phyloP scores from a whole-genome alignment of 2,329 filamentous ascomycete genomes.

The Xylaria multiplex region DNA sequence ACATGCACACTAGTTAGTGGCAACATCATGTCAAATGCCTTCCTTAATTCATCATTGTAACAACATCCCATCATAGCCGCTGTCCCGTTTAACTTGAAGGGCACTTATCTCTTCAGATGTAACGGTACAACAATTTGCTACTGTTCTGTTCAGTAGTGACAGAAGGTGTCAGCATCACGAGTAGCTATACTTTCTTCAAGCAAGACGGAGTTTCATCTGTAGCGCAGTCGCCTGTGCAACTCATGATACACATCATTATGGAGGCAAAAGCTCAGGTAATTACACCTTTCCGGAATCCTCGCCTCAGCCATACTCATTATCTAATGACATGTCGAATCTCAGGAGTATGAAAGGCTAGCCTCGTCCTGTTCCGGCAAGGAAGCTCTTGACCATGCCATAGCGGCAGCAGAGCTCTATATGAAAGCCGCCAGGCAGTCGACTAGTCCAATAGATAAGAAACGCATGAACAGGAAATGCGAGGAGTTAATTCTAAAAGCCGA shows the following conservation, averaged over 20 bases:
- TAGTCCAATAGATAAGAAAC: constrained; percentile 70
- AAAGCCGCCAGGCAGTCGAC: constrained; percentile 72
- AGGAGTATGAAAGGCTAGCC: constrained; percentile 62
- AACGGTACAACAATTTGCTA: constrained; percentile 13
- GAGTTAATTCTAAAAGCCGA: constrained; percentile 78
- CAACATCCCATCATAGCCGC: neutral
- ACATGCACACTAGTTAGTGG: neutral
- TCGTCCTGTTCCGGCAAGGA: constrained; percentile 65
- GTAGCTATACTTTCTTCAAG: constrained; percentile 12
- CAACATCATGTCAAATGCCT: constrained; percentile 10
- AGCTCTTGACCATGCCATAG: constrained; percentile 79
- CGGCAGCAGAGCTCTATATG: constrained; percentile 84
- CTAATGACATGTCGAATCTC: constrained; percentile 30
- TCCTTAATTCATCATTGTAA: neutral
- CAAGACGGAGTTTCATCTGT: neutral
- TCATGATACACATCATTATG: constrained; percentile 43
- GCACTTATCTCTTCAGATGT: constrained; percentile 24
- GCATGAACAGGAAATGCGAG: constrained; percentile 75
- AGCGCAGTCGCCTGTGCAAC: neutral
- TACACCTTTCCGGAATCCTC: constrained; percentile 3
- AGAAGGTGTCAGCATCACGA: constrained; percentile 4
- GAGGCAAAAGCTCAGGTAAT: constrained; percentile 60
- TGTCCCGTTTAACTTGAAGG: constrained; percentile 13
- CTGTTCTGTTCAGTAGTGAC: constrained; percentile 25
- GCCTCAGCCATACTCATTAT: constrained; percentile 17